Base-by-base conservation (phyloP, 2,329 filamentous ascomycete species). In the Coniochaeta sp. region DNA sequence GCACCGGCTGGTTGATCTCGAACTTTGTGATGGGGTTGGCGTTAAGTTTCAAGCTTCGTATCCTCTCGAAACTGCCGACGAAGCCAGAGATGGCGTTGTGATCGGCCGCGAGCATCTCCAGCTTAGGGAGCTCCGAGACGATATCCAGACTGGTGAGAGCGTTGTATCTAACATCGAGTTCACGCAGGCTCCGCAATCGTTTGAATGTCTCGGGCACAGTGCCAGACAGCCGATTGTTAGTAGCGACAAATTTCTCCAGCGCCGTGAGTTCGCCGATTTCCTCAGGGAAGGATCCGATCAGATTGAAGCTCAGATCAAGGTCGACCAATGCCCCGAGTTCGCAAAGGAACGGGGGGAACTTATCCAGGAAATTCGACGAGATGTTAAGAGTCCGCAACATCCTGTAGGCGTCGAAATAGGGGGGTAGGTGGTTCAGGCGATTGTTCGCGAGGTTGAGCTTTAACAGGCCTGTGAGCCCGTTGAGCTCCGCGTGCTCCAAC, bases 401-500 rank as follows among this genome's bases (percentile, higher is more conserved):
- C 63, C 84, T 86, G 72, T 96, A 99, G 22, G 85, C 82, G 24
- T 86, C 88, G 73, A 99, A 97, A 67, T 93, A 95, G 1, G 82
- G 73, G 0, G 95, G 95, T 1, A 99, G 78, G 58, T 83, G 81
- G 34, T 86, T 90, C 22, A 99, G 78, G 62, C 90, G 89, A 73
- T 99, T 99, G 75, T 98, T 99, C 63, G 93, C 91, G 65, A 99
- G 79, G 69, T 95, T 96, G 67, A 99, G 82, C 73, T 93, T 96
- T 61, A 96, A 82, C 40, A 99, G 78, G 24, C 89, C 88, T 22
- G 83, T 82, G 16, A 98, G 77, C 58, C 84, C 85, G 65, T 91
- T 83, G 42, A 99, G 81, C 60, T 95, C 89, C 4, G 91, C 91
- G 67, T 93, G 87, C 58, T 96, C 91, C 44, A 99, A 78, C 64